Base-by-base conservation (phyloP, 768 basidiomycete species). In the Boletus sensibilis region DNA sequence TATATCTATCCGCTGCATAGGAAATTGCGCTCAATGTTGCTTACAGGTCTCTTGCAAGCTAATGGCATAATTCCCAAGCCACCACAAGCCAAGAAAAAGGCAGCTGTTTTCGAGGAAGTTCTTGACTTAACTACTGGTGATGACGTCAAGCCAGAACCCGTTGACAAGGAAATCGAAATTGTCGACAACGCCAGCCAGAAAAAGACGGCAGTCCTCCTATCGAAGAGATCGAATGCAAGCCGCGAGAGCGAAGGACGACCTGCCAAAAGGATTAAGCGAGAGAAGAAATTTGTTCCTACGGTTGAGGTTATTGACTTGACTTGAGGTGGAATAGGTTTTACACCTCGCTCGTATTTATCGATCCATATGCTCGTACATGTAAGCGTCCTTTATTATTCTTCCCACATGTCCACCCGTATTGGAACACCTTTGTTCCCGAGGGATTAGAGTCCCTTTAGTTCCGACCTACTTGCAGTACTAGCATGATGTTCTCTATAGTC, bases 251-350 rank as follows among this genome's bases (percentile, higher is more conserved):
- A 34, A 20, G 47, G 39, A 50, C 60, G 42, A 25, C 64, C 57
- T 33, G 38, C 48, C 16, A 71, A 73, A 62, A 73, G 46, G 53
- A 55, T 68, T 8, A 71, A 71, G 38, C 58, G 61, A 38, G 71
- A 72, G 54, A 55, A 56, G 29, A 45, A 25, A 25, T 13, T 44
- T 31, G 37, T 62, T 45, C 56, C 43, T 34, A 33, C 35, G n/a
- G 58, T 61, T 20, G 71, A 71, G 34, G 56, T 73, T 38, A 71
- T 71, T 41, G 70, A 73, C 50, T 46, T 71, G 59, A 73, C 69
- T 37, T 71, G 61, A 68, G 23, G 16, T 50, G 42, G 18, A 20
- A 42, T 13, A n/a, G 14, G 18, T n/a, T 45, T 33, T 42, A 5
- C 51, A 8, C 25, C 12, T 41, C 6, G n/a, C 40, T 40, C 41